These are phyloP conservation scores for Torulaspora delbrueckii DNA, from an alignment of 805 yeast genomes.

Conservation along the genomic window DNA sequence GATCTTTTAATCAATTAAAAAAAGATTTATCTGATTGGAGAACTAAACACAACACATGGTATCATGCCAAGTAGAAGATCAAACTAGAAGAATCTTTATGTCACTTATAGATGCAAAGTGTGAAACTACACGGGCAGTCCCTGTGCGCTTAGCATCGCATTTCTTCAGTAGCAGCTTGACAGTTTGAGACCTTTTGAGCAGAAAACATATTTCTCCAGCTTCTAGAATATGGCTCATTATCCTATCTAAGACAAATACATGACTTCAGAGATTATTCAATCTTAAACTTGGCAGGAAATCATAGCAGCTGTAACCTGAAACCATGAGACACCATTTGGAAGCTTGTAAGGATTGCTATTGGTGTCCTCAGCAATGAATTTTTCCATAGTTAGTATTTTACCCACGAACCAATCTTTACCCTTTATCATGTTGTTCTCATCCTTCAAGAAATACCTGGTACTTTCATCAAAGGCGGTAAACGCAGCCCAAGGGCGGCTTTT, in stretches of 20 bases:
- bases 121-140: too few species aligned
- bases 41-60: too few species aligned
- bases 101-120: too few species aligned
- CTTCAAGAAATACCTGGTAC: constrained; percentile 75
- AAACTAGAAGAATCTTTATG: too few species aligned
- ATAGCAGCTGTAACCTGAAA: constrained; percentile 48
- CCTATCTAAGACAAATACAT: too few species aligned
- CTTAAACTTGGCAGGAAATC: constrained; percentile 6
- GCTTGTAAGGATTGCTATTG: constrained; percentile 57
- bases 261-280: background rate
- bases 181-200: too few species aligned
- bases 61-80: too few species aligned
- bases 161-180: too few species aligned
- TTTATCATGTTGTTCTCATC: constrained; percentile 36
- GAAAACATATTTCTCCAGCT: too few species aligned
- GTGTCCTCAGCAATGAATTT: constrained; percentile 45
- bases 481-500: constrained; percentile 80
- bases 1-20: background rate
- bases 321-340: constrained; percentile 63
- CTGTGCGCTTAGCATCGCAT: too few species aligned
- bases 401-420: constrained; percentile 79
- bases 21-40: too few species aligned
- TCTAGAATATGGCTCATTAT: too few species aligned
- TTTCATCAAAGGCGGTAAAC: constrained; percentile 69
- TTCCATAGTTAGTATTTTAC: constrained; percentile 55